A percentile compares a stretch with the other conserved stretches of the same genome.
Evolutionary conservation across 176 grass and related monocot genomes (phyloP).

Genomic region (Oryza brachyantha): DNA sequence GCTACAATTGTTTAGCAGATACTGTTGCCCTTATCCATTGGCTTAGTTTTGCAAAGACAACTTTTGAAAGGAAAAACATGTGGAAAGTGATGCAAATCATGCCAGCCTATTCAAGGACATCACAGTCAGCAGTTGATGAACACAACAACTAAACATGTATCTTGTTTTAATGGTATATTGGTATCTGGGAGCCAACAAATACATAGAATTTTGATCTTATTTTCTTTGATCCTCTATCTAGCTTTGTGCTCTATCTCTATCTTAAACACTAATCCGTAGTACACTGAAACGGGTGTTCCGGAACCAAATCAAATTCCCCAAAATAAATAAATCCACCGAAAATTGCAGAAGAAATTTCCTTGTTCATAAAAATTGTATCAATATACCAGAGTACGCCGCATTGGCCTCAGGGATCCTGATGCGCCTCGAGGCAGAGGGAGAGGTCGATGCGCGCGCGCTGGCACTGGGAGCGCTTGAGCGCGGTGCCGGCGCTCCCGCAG

Average conservation of each 20-base stretch:
- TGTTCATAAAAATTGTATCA: background rate
- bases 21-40: background rate
- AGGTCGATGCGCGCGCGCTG: conserved; percentile 60
- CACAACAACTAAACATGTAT: background rate
- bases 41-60: background rate
- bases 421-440: conserved; percentile 68
- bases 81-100: too few relatives aligned
- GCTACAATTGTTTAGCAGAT: background rate
- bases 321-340: background rate
- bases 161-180: too few relatives aligned
- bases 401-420: conserved; percentile 39
- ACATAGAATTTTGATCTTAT: too few relatives aligned
- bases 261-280: background rate
- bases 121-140: background rate
- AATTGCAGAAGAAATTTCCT: background rate
- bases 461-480: conserved; percentile 81
- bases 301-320: background rate
- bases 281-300: background rate
- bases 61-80: too few relatives aligned
- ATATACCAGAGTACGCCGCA: background rate
- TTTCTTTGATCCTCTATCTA: background rate
- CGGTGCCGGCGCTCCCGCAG: conserved; percentile 62
- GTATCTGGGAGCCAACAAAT: too few relatives aligned
- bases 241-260: background rate
- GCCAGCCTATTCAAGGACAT: too few relatives aligned